Percentiles rank a stretch among this genome's conserved stretches.
Evolutionary conservation across 345 rosid genomes (phyloP).

Genomic region (Triadica sebifera): DNA sequence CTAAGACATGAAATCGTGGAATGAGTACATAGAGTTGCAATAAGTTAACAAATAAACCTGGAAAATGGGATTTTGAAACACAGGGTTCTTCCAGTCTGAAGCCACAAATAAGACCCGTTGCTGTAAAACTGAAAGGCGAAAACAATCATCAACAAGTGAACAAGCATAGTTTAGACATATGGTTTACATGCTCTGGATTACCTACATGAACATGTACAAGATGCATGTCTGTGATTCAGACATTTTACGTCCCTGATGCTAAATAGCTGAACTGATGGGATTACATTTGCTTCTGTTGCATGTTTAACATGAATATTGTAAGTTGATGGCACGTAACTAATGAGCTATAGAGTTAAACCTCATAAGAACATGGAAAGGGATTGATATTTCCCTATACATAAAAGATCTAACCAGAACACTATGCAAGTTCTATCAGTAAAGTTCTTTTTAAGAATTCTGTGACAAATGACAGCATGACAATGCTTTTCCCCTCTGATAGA

Average conservation of each 20-base stretch:
- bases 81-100: conserved; percentile 67
- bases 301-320: too few relatives aligned
- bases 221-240: neutral
- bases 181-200: neutral
- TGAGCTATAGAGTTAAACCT: too few relatives aligned
- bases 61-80: conserved; percentile 47
- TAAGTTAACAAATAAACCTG: conserved; percentile 41
- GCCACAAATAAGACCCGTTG: conserved; percentile 67
- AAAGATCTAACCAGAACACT: neutral
- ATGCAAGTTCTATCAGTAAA: neutral
- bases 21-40: neutral
- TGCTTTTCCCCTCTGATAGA: neutral
- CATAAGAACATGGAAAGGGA: too few relatives aligned
- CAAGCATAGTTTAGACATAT: neutral
- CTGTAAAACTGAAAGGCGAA: conserved; percentile 58
- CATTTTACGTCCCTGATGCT: neutral
- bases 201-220: neutral
- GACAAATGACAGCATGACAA: neutral
- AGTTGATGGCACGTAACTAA: too few relatives aligned
- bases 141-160: neutral
- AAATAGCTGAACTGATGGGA: too few relatives aligned
- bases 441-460: neutral
- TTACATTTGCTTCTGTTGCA: too few relatives aligned
- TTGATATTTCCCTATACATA: neutral
- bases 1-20: neutral